phyloP scores from a whole-genome alignment of 129 eudicot genomes.

The Saussurea involucrata region DNA sequence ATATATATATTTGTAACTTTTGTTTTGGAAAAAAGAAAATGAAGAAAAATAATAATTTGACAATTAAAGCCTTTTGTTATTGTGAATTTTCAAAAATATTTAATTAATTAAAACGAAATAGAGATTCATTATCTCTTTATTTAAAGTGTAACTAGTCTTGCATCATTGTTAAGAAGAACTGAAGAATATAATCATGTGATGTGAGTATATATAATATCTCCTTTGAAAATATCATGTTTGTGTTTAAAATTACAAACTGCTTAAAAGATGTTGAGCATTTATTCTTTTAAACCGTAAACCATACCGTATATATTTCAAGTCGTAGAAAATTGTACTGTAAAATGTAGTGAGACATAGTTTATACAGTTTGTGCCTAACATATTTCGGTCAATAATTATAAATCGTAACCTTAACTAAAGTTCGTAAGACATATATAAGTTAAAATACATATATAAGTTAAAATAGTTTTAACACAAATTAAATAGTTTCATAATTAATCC shows the following conservation, averaged over 20 bases:
- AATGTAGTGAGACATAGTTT: not conserved
- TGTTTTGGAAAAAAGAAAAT: not conserved
- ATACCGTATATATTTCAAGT: not conserved
- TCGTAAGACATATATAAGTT: too few relatives aligned
- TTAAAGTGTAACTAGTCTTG: conserved; percentile 11
- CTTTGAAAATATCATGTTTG: conserved; percentile 15
- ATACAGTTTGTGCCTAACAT: not conserved
- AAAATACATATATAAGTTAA: too few relatives aligned
- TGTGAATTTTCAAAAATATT: not conserved
- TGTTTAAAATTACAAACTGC: not conserved
- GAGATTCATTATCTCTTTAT: not conserved
- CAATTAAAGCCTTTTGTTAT: not conserved
- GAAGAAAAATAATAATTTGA: not conserved
- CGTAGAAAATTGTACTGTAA: not conserved
- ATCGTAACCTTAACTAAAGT: not conserved
- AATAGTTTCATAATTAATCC: not conserved
- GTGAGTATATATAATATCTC: not conserved
- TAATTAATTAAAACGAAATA: not conserved
- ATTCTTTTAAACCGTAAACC: not conserved
- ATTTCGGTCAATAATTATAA: not conserved
- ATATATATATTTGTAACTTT: too few relatives aligned
- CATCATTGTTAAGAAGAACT: conserved; percentile 13
- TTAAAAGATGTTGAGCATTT: not conserved
- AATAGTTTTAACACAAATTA: not conserved
- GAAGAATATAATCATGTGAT: conserved; percentile 16